A percentile compares a stretch with the other conserved stretches of the same genome.
These are phyloP conservation scores for Dictyostelium discoideum DNA, from an alignment of 78 protist species.

Conservation along the genomic window DNA sequence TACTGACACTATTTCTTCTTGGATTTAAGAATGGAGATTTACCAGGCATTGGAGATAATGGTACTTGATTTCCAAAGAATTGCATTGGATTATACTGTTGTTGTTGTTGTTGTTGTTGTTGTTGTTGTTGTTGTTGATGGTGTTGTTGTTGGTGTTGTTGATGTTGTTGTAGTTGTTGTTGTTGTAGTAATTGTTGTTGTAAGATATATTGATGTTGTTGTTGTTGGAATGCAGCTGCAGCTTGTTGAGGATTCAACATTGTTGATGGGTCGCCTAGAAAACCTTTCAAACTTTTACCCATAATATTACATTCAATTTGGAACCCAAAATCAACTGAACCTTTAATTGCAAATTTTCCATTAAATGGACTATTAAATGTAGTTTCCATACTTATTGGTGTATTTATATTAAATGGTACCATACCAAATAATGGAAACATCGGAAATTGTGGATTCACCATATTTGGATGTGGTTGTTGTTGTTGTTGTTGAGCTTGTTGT, in stretches of 20 bases:
- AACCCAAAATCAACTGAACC: conserved; percentile 56
- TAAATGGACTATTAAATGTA: conserved; percentile 56
- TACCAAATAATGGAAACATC: conserved; percentile 19
- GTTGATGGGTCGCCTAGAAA: conserved; percentile 7
- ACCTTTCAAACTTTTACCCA: conserved; percentile 53
- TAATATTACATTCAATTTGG: conserved; percentile 49
- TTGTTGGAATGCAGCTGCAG: neutral
- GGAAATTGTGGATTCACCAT: neutral
- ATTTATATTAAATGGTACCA: conserved; percentile 29
- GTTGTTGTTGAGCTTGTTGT: neutral
- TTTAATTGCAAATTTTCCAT: conserved; percentile 48
- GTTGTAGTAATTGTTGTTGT: neutral
- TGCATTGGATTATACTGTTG: neutral
- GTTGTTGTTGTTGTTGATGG: neutral
- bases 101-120: neutral
- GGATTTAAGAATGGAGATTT: neutral
- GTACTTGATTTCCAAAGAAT: neutral
- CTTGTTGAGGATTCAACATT: neutral
- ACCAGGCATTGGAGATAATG: neutral
- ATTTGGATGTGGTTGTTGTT: neutral
- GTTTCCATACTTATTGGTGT: conserved; percentile 61
- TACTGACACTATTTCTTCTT: conserved; percentile 53
- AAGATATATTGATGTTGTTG: neutral
- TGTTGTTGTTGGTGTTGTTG: no score
- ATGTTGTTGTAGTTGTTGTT: neutral